Percentiles rank a stretch among this genome's conserved stretches.
Evolutionary conservation across 495 filamentous ascomycete genomes (phyloP).

Genomic region (Aspergillus baeticus): DNA sequence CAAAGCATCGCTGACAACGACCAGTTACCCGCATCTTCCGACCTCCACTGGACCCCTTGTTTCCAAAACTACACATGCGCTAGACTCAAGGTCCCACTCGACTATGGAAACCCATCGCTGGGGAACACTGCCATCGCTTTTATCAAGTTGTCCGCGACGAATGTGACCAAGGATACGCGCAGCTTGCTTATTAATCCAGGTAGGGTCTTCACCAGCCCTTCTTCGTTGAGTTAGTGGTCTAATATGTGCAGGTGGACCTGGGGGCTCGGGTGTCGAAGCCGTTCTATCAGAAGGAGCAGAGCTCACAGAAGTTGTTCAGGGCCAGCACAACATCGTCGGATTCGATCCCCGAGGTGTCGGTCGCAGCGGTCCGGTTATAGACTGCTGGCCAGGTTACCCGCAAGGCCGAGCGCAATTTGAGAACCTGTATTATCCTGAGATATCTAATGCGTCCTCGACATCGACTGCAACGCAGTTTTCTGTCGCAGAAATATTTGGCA

Average conservation of each 20-base stretch:
- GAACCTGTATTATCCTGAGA: conserved; percentile 20
- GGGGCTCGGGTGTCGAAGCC: conserved; percentile 36
- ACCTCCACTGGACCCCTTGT: not conserved
- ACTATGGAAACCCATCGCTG: conserved; percentile 20
- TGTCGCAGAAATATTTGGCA: conserved; percentile 27
- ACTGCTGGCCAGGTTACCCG: conserved; percentile 35
- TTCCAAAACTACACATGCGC: conserved; percentile 4
- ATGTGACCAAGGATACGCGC: conserved; percentile 13
- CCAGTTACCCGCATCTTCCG: not conserved
- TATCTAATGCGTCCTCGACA: conserved; percentile 24
- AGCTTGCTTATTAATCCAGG: conserved; percentile 19
- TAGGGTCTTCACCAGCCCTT: not conserved
- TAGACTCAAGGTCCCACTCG: not conserved
- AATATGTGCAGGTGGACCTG: conserved; percentile 36
- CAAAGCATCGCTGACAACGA: not conserved
- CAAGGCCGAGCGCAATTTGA: conserved; percentile 22
- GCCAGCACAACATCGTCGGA: conserved; percentile 44
- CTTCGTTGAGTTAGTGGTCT: not conserved
- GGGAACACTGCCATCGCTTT: conserved; percentile 25
- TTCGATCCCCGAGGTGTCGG: conserved; percentile 52
- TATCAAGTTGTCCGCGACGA: conserved; percentile 23
- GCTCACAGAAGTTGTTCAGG: not conserved
- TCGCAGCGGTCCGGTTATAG: conserved; percentile 31
- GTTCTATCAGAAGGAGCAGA: conserved; percentile 21
- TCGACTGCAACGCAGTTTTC: conserved; percentile 29